These are phyloP conservation scores for Staphylotrichum tortipilum DNA, from an alignment of 495 filamentous ascomycete species.

Conservation along the genomic window DNA sequence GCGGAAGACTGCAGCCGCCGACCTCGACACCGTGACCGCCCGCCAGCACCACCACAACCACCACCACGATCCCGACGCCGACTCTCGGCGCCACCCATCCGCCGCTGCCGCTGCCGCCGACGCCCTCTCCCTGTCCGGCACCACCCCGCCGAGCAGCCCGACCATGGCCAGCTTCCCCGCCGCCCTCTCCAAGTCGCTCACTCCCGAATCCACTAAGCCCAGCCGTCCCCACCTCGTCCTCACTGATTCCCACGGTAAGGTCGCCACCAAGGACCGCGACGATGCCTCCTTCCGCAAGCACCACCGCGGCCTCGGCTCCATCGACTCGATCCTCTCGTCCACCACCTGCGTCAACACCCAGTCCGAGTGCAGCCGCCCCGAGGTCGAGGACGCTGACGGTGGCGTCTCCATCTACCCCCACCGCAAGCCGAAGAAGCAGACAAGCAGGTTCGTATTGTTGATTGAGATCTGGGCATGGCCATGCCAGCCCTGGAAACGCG, in stretches of 20 bases:
- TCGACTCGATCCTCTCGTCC: slow-evolving; percentile 26
- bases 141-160: slow-evolving; percentile 23
- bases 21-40: background rate
- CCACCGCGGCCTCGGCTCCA: slow-evolving; percentile 23
- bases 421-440: background rate
- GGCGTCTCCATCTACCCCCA: background rate
- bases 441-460: slow-evolving; percentile 1
- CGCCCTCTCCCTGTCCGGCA: slow-evolving; percentile 20
- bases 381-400: slow-evolving; percentile 10
- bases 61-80: slow-evolving; percentile 3
- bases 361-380: slow-evolving; percentile 23
- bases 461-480: background rate
- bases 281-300: slow-evolving; percentile 17
- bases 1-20: slow-evolving; percentile 17
- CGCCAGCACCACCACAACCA: slow-evolving; percentile 3
- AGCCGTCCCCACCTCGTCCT: slow-evolving; percentile 10
- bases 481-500: too few relatives aligned
- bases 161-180: slow-evolving; percentile 11
- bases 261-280: background rate
- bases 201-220: slow-evolving; percentile 9
- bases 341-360: slow-evolving; percentile 29
- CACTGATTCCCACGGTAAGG: slow-evolving; percentile 6
- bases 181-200: slow-evolving; percentile 6
- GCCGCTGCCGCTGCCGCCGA: slow-evolving; percentile 16
- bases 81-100: background rate